Conservation (phyloP, 108 stramenopile genomes). For the Cyclotella sp. region DNA sequence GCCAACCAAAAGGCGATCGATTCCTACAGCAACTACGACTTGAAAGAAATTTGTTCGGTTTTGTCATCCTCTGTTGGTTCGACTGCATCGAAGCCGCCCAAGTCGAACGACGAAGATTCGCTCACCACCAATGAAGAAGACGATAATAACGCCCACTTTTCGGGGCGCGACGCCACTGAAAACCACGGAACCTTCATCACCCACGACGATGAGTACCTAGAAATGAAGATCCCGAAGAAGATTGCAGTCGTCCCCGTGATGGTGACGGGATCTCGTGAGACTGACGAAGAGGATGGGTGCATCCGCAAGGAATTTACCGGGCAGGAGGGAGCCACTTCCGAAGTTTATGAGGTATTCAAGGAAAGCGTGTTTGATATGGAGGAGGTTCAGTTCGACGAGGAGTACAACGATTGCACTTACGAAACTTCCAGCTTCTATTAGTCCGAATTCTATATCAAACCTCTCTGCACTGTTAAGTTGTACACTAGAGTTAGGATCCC, state of each 20-base stretch:
- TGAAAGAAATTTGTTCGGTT: slow-evolving; percentile 5
- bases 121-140: slow-evolving; percentile 4
- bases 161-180: not conserved
- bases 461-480: not conserved
- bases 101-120: slow-evolving; percentile 12
- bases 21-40: slow-evolving; percentile 32
- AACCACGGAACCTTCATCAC: slow-evolving; percentile 5
- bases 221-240: not conserved
- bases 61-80: not conserved
- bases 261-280: not conserved
- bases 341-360: slow-evolving; percentile 16
- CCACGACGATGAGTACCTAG: slow-evolving; percentile 15
- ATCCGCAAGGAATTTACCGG: slow-evolving; percentile 10
- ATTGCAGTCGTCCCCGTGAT: not conserved
- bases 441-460: not conserved
- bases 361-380: slow-evolving; percentile 6
- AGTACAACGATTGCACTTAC: slow-evolving; percentile 15
- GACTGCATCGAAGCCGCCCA: not conserved
- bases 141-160: slow-evolving; percentile 4
- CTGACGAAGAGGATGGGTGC: slow-evolving; percentile 11
- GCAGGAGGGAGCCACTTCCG: slow-evolving; percentile 1
- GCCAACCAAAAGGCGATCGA: slow-evolving; percentile 22
- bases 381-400: slow-evolving; percentile 3
- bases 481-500: not conserved
- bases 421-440: slow-evolving; percentile 7